A percentile compares a stretch with the other conserved stretches of the same genome.
Evolutionary conservation across 352 stramenopile genomes (phyloP).

Genomic region (Pythium volutum): DNA sequence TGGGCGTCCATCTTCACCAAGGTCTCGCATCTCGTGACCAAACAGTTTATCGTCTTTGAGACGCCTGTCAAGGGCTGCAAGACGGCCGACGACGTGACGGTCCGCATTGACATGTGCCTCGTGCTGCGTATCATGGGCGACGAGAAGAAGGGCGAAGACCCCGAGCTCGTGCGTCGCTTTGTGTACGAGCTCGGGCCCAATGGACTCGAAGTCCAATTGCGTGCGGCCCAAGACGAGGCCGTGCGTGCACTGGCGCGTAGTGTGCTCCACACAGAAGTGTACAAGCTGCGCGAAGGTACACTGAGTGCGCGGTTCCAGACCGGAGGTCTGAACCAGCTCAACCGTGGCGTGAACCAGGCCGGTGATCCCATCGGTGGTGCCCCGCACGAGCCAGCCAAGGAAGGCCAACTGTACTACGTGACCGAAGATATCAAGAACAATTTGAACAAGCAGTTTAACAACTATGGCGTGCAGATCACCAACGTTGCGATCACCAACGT

Average conservation of each 20-base stretch:
- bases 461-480: constrained; percentile 66
- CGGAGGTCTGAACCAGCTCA: constrained; percentile 30
- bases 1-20: constrained; percentile 70
- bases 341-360: constrained; percentile 13
- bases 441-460: constrained; percentile 69
- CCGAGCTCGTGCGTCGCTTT: constrained; percentile 82
- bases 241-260: constrained; percentile 78
- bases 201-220: constrained; percentile 82
- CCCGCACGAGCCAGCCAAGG: constrained; percentile 4
- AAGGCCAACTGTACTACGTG: constrained; percentile 41
- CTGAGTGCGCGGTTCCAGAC: constrained; percentile 66
- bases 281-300: constrained; percentile 70
- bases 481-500: constrained; percentile 71
- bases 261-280: constrained; percentile 87
- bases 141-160: constrained; percentile 73
- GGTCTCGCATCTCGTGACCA: constrained; percentile 85
- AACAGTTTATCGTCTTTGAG: constrained; percentile 87
- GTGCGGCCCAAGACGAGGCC: constrained; percentile 78
- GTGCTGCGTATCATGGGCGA: constrained; percentile 90
- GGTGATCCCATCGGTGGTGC: constrained; percentile 16
- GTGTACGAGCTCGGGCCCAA: constrained; percentile 86
- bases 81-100: constrained; percentile 85
- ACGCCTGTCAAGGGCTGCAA: constrained; percentile 88
- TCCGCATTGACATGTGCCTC: constrained; percentile 86
- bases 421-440: constrained; percentile 63